Conservation (phyloP, 1,284 basidiomycete genomes). For the Cutaneotrichosporon sp. region DNA sequence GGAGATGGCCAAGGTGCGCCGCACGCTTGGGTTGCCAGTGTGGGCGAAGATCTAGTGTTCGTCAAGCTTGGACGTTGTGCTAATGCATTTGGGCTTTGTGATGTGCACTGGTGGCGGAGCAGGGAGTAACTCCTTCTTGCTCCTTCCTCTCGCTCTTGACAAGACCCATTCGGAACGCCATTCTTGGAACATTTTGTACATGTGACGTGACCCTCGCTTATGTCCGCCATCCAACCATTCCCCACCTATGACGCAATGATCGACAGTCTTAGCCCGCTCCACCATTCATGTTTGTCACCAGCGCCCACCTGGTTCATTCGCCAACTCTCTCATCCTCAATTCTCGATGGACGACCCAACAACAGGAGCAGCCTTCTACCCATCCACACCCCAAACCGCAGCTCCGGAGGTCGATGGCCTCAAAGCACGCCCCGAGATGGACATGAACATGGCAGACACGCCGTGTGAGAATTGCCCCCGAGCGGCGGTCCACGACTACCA, state of each 20-base stretch:
- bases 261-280: neutral
- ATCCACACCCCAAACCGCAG: neutral
- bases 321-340: neutral
- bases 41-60: neutral
- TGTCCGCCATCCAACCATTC: too few relatives aligned
- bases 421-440: neutral
- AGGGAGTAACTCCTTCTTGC: too few relatives aligned
- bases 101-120: neutral
- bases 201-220: too few relatives aligned
- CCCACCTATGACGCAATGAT: neutral
- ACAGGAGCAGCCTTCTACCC: conserved; percentile 1
- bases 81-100: neutral
- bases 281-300: neutral
- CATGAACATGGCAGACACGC: neutral
- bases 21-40: neutral
- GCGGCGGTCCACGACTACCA: neutral
- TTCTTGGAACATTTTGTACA: too few relatives aligned
- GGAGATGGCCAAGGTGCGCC: neutral
- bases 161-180: too few relatives aligned
- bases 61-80: neutral
- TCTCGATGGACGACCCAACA: conserved; percentile 3
- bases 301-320: neutral
- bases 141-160: too few relatives aligned
- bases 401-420: neutral
- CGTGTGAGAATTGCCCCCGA: neutral